Evolutionary conservation across 306 rosid genomes (phyloP), one percentile per base, ranked within the genome.

Genomic region (Prunus mume): DNA sequence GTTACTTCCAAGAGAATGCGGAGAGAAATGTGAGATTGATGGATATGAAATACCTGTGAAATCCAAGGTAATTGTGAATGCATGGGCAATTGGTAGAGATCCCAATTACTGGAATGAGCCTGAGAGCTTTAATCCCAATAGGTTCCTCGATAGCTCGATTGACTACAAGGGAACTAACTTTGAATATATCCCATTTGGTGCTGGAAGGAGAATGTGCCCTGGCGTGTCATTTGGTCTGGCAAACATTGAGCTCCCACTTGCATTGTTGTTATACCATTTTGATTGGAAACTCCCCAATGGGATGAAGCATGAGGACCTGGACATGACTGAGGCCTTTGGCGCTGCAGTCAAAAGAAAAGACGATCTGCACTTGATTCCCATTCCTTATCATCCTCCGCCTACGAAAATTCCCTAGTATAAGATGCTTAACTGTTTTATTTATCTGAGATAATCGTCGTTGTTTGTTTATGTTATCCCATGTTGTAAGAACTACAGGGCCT

Each of bases 1-100:
- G 11, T 69, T 85, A 55, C 77, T 85, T 64, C 86, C 88, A 55
- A 85, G 88, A 20, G 72, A 81, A 76, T 78, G 81, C 5, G 25
- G 71, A 17, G 82, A 25, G 27, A 84, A 65, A 82, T 79, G 77
- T 75, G 72, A 45, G 34, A 43, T 45, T 20, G 34, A 4, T 12
- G 71, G 55, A 67, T 67, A 22, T 45, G 6, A 67, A 43, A 67
- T 67, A 67, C 71, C 55, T 7, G 12, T 45, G 6, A 67, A 67
- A n/a, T 2, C 71, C 25, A 43, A 22, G 2, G 71, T 67, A 12
- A 25, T 45, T 20, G 15, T 67, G 0, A 67, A 67, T 67, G 71
- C 55, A 20, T 65, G 69, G 74, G 60, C 4, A 73, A 84, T 62
- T 81, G 80, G 45, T 72, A 68, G 79, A 84, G 63, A 73, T 78